Evolutionary conservation across 441 rosid genomes (phyloP), one percentile per base, ranked within the genome.

Genomic region (Syzygium syzygioides): DNA sequence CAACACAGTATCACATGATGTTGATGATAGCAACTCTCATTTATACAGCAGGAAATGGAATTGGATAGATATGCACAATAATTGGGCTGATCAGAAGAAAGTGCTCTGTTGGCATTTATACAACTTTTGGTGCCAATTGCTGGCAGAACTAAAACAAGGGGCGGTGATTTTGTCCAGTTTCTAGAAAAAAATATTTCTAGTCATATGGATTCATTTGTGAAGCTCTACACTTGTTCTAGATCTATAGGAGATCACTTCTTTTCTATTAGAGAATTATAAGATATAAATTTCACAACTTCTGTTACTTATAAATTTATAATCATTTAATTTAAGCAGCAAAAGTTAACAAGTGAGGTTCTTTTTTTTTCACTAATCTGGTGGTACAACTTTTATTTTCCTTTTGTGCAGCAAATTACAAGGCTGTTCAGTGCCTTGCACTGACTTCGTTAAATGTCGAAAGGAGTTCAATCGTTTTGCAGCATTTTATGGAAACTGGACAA

Each of bases 391-490:
- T 85, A 80, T 60, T 25, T 86, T 87, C 76, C 79, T 26, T 64
- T n/a, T 59, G 20, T 90, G 54, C 93, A 96, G 99, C 99, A 92
- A 98, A 98, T 93, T 96, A 95, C 92, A 96, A 92, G 94, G 99
- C 99, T 91, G 99, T 98, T 85, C 92, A 93, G 80, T 98, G 99
- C 88, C 98, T 98, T 92, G 95, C 95, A 25, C 91, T 98, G 94
- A 95, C 91, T 88, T 95, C 99, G 18, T 89, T 98, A 92, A 98
- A 98, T 91, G 91, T 89, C 9, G 95, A 95, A 91, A 96, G 99
- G 94, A 92, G 91, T 91, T 93, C 98, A 50, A 95, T 96, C 89
- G 93, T 96, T 91, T 92, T 97, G 86, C 93, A 93, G 90, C 92
- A 93, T 88, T 97, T 96, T 91, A 91, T 95, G 91, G 91, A 94